Evolutionary conservation across 352 stramenopile genomes (phyloP), one percentile per base, ranked within the genome.

Genomic region (Globisporangium yorkense): DNA sequence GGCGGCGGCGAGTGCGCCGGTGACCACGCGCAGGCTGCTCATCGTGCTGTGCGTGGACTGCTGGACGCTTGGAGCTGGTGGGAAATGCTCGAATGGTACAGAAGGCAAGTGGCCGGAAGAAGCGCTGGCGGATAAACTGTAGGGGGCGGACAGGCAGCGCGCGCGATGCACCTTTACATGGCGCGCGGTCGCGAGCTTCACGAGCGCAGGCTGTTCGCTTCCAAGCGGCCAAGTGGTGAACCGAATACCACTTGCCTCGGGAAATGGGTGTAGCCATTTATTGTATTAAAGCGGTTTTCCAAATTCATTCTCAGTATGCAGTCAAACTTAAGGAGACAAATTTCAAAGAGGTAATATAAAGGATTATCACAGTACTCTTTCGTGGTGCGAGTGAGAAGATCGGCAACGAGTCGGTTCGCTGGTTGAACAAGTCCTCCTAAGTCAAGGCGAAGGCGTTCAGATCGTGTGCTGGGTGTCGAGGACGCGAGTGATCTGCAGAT

Each of bases 1-100:
- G 13, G 57, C 62, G 29, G 75, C 44, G 5, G 58, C 45, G 33
- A 76, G 51, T 20, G 57, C 47, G 24, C 51, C 35, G 13, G 39
- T 41, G 41, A 56, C 33, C 49, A 31, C 31, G 39, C 54, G 49
- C 41, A 57, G 3, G 18, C 51, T 62, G 40, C 51, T 62, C 10
- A 47, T 51, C 13, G 3, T 60, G 53, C 51, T 16, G 21, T 39
- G 3, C 7, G 16, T 58, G 41, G 20, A 5, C 5, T 15, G 45
- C 20, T 33, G n/a, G 21, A 33, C 24, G 24, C 24, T 27, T 27
- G n/a, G 43, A 29, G 43, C 5, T 27, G 3, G 43, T 4, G 12
- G 43, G 43, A 48, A 48, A 48, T 27, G 43, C 43, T 48, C 43
- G 8, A 48, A 48, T 48, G 43, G 7, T 0, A 9, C 20, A 2